Evolutionary conservation across 169 alveolate genomes (phyloP), one percentile per base, ranked within the genome.

Genomic region (Cryptosporidium ubiquitum): DNA sequence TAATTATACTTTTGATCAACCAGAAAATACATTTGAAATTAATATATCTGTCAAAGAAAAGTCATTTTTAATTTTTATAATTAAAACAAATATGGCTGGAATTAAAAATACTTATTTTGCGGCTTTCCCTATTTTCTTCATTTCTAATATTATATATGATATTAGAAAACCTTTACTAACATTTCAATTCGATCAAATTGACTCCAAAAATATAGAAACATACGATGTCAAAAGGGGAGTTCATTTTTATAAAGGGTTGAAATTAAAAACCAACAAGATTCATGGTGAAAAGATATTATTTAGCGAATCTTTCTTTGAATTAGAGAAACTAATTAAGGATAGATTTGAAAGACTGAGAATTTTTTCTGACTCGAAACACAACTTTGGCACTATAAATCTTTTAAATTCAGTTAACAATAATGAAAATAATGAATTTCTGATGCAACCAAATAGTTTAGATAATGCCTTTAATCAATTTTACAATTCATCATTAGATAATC

Each of bases 51-150:
- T 52, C 29, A 18, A 51, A 23, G 69, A 51, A 29, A 31, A 47
- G 33, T 23, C 31, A 51, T 70, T 44, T 49, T n/a, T 70, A 23
- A 33, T 70, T 16, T 70, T 70, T 0, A n/a, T 70, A 5, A 52
- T 51, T 29, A 29, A 51, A 29, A 51, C 58, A 52, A 44, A 33
- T 70, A 16, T 69, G 1, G 23, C 10, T 5, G 71, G 49, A 33
- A 64, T 6, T 35, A 4, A 64, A 64, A 33, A 64, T 12, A 64
- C 49, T 35, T 37, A 20, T 64, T 70, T 49, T 70, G 44, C 31
- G 14, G 85, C 85, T 39, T 14, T 70, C 26, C 85, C 85, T 18
- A 33, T 70, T 29, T 70, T 70, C 44, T 51, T 49, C 49, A 14
- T 47, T 31, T 31, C 85, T 1, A 49, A 31, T 3, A 18, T 70